These are phyloP conservation scores for Podila horticola DNA, from an alignment of 192 early-diverging fungal genomes.

Conservation along the genomic window DNA sequence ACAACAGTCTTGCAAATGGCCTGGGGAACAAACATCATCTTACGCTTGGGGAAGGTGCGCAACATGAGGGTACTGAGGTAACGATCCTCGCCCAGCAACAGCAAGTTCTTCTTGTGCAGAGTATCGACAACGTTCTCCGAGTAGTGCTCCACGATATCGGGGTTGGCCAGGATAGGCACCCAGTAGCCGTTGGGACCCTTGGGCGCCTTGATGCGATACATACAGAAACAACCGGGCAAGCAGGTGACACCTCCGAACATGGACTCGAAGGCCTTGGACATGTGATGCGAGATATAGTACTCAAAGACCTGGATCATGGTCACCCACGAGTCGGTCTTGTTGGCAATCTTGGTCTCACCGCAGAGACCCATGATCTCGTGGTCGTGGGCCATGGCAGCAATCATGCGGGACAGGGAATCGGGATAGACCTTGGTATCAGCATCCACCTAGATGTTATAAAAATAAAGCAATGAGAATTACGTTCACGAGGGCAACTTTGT, in stretches of 20 bases:
- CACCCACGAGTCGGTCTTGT: slow-evolving; percentile 82
- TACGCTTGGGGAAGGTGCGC: slow-evolving; percentile 90
- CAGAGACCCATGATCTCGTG: slow-evolving; percentile 78
- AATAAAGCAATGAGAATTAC: neutral
- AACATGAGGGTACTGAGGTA: slow-evolving; percentile 97
- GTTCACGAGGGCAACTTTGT: neutral
- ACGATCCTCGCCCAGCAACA: slow-evolving; percentile 95
- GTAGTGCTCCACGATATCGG: slow-evolving; percentile 86
- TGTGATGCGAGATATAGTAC: slow-evolving; percentile 89
- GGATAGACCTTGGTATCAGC: slow-evolving; percentile 87
- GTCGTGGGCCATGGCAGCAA: slow-evolving; percentile 79
- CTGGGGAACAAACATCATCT: slow-evolving; percentile 94
- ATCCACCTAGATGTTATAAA: slow-evolving; percentile 67
- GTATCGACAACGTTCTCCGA: slow-evolving; percentile 88
- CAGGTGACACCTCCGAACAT: slow-evolving; percentile 89
- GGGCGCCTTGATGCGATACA: slow-evolving; percentile 87
- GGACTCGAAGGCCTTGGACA: slow-evolving; percentile 85
- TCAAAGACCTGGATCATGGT: slow-evolving; percentile 89
- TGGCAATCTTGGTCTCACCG: slow-evolving; percentile 86
- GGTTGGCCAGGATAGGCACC: slow-evolving; percentile 87
- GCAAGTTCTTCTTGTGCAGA: slow-evolving; percentile 93
- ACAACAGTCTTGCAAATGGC: slow-evolving; percentile 93
- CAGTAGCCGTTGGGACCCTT: slow-evolving; percentile 82
- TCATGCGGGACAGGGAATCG: slow-evolving; percentile 75
- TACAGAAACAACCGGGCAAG: slow-evolving; percentile 87